Base-by-base conservation (phyloP, 1,284 basidiomycete genomes). In the Apiotrichum sp. region DNA sequence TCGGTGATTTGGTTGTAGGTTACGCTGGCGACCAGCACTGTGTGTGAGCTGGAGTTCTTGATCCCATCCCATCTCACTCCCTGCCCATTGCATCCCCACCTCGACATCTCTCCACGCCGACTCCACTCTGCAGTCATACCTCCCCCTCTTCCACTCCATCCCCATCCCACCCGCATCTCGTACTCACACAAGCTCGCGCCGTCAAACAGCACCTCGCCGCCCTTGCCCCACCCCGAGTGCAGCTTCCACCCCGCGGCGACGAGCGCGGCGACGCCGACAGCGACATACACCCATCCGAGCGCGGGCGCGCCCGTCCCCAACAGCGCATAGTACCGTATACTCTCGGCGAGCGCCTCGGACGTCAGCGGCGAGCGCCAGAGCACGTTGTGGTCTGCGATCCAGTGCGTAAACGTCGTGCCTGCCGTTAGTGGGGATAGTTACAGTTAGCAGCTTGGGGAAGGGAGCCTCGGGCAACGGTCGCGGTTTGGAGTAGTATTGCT, bases 341-440 rank as follows among this genome's bases (percentile, higher is more conserved):
- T 65, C 33, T 61, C 49, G 14, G 57, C 48, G n/a, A 74, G 54
- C 8, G 73, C 73, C 33, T 69, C 70, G 31, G 65, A 38, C 1
- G 73, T 74, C 32, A 72, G 50, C 13, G 73, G 73, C 2, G 61
- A 60, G 48, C 66, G 62, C 73, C 73, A 74, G n/a, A 74, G 64
- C 13, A 73, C 68, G 53, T 73, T 69, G 59, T 74, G 73, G 52
- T 74, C 73, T 10, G 68, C 73, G 46, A 74, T 72, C 73, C 73
- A 74, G 59, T 73, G 71, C 10, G 71, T 68, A 51, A 73, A 74
- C 3, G 73, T 74, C 6, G 73, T 73, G 13, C 73, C 73, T 74
- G 13, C 31, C 7, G 45, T 47, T 35, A 47, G 45, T 35, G 29
- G 29, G 22, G 29, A 29, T 29, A 29, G 29, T 29, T 3, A 29